Conservation (phyloP, 2,329 filamentous ascomycete species). For the Botrytis pseudocinerea region DNA sequence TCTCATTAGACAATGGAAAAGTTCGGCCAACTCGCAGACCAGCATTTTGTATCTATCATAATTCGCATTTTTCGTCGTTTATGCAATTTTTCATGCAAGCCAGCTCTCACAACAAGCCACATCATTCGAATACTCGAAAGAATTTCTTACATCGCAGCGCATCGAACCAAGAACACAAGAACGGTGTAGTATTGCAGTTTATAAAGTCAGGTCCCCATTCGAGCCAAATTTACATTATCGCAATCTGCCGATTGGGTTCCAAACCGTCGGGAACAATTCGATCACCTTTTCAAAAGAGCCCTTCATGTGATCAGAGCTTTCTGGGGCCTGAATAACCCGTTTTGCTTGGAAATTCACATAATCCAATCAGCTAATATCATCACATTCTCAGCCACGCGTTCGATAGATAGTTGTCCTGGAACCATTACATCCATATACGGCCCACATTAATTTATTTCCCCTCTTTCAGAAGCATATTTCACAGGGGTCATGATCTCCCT, state of each 20-base stretch:
- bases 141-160: background rate
- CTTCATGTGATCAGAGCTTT: background rate
- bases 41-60: background rate
- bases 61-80: background rate
- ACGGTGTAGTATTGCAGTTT: background rate
- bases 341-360: background rate
- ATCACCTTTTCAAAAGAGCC: background rate
- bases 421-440: background rate
- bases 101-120: background rate
- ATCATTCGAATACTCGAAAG: background rate
- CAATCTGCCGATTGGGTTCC: slow-evolving; percentile 12
- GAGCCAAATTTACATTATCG: background rate
- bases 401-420: background rate
- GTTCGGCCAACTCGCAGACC: background rate
- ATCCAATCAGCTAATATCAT: background rate
- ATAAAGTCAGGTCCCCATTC: background rate
- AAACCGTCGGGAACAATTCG: slow-evolving; percentile 3
- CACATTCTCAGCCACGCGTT: background rate
- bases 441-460: background rate
- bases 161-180: background rate
- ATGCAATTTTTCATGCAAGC: background rate
- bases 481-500: background rate
- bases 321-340: background rate
- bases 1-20: background rate
- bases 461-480: background rate